phyloP scores from a whole-genome alignment of 2,329 filamentous ascomycete genomes.

The Scytalidium sp. region DNA sequence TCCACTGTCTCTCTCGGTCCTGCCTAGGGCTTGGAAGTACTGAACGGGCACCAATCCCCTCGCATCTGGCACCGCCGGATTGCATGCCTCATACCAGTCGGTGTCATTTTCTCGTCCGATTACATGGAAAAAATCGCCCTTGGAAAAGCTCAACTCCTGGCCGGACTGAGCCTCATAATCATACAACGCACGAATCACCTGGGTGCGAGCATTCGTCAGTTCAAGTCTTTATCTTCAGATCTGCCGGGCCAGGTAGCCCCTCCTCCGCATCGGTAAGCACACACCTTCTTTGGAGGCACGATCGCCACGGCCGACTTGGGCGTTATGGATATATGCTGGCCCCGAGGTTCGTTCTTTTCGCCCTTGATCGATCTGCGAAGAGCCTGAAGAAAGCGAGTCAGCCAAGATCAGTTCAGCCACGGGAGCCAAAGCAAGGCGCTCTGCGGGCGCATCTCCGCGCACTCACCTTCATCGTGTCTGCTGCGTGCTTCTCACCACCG shows the following conservation, averaged over 20 bases:
- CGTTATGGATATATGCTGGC: conserved; percentile 63
- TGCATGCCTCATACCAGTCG: conserved; percentile 99
- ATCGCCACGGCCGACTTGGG: conserved; percentile 70
- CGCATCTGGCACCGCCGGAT: conserved; percentile 81
- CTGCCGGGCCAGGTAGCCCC: too few relatives aligned
- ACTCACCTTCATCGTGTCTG: conserved; percentile 3
- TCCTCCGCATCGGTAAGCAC: conserved; percentile 20
- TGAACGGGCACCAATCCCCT: conserved; percentile 89
- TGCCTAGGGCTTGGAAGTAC: conserved; percentile 89
- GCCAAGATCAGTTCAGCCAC: neutral
- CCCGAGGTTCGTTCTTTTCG: conserved; percentile 59
- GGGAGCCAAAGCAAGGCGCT: neutral
- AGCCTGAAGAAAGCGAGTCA: conserved; percentile 36
- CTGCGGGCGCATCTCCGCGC: neutral
- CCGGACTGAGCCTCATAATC: conserved; percentile 76
- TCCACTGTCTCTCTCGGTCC: conserved; percentile 85
- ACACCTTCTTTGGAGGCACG: conserved; percentile 69
- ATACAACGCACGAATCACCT: conserved; percentile 98
- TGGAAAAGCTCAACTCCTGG: conserved; percentile 85
- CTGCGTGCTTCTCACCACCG: neutral
- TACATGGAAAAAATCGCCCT: conserved; percentile 97
- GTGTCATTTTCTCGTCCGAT: conserved; percentile 91
- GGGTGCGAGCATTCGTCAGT: conserved; percentile 14
- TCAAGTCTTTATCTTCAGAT: neutral
- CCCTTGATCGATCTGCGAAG: conserved; percentile 69